These are phyloP conservation scores for Pilatotrama ljubarskyi DNA, from an alignment of 768 basidiomycete species.

Conservation along the genomic window DNA sequence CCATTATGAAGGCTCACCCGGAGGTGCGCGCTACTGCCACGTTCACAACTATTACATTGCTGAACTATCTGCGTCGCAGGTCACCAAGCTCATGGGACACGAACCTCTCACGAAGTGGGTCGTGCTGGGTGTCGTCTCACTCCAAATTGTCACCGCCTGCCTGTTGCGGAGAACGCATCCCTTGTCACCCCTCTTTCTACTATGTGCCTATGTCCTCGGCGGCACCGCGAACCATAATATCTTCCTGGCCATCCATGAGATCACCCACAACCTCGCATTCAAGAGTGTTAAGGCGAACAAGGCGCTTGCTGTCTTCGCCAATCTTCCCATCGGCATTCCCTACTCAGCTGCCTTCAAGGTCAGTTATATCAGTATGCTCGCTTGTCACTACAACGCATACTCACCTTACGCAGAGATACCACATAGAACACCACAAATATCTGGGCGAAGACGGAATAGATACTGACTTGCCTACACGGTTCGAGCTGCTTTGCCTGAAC, in stretches of 20 bases:
- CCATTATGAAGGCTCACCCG: conserved; percentile 93
- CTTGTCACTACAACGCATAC: neutral
- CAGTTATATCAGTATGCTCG: neutral
- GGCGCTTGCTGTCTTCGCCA: conserved; percentile 84
- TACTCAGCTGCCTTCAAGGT: conserved; percentile 97
- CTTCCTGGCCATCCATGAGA: conserved; percentile 98
- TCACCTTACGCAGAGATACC: conserved; percentile 62
- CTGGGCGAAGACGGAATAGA: conserved; percentile 96
- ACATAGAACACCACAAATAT: conserved; percentile 96
- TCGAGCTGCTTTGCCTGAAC: conserved; percentile 85
- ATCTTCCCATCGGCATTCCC: conserved; percentile 91
- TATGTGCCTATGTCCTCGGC: conserved; percentile 82
- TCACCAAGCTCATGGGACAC: conserved; percentile 95
- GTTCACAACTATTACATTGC: neutral
- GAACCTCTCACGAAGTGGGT: conserved; percentile 91
- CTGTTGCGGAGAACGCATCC: conserved; percentile 68
- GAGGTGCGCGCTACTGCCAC: conserved; percentile 54
- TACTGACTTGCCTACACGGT: conserved; percentile 85
- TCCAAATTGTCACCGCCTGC: conserved; percentile 70
- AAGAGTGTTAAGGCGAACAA: conserved; percentile 81
- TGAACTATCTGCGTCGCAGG: conserved; percentile 43
- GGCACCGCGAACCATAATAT: conserved; percentile 97
- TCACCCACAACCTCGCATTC: conserved; percentile 97
- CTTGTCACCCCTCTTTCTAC: conserved; percentile 68
- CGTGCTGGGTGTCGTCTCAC: conserved; percentile 75